A percentile compares a stretch with the other conserved stretches of the same genome.
Conservation (phyloP, 1,284 basidiomycete genomes). For the Apiotrichum akiyoshidainum region DNA sequence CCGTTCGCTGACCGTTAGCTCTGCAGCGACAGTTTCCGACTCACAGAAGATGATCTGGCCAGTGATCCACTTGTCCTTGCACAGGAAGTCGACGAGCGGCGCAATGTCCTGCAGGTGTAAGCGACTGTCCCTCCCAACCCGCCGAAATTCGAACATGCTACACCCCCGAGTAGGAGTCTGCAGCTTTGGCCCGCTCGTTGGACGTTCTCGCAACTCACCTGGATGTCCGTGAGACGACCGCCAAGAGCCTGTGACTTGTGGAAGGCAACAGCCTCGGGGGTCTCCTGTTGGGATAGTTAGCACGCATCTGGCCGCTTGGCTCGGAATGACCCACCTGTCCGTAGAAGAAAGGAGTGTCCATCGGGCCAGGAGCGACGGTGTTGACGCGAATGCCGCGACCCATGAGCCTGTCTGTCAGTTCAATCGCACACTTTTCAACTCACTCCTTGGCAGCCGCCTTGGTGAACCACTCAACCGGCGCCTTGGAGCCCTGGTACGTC, state of each 20-base stretch:
- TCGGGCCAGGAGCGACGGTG: constrained; percentile 20
- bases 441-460: constrained; percentile 28
- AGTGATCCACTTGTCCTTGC: constrained; percentile 22
- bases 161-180: too few species aligned
- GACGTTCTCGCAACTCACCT: neutral
- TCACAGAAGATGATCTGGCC: constrained; percentile 24
- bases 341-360: constrained; percentile 30
- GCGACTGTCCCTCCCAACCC: too few species aligned
- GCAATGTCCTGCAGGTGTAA: constrained; percentile 13
- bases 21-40: neutral
- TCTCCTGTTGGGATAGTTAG: constrained; percentile 6
- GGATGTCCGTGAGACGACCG: constrained; percentile 21
- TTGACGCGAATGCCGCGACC: constrained; percentile 22
- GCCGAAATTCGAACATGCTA: too few species aligned
- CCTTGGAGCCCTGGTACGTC: constrained; percentile 31
- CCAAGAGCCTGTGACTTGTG: constrained; percentile 19
- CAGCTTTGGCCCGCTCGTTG: too few species aligned
- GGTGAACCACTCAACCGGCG: constrained; percentile 30
- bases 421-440: neutral
- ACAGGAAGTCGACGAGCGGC: constrained; percentile 18
- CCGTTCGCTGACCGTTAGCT: constrained; percentile 19
- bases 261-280: constrained; percentile 18
- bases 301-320: neutral
- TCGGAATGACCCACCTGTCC: neutral
- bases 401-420: constrained; percentile 8